Percentiles rank a stretch among this genome's conserved stretches.
Evolutionary conservation across 2,329 filamentous ascomycete species (phyloP).

Genomic region (Fonsecaea nubica): DNA sequence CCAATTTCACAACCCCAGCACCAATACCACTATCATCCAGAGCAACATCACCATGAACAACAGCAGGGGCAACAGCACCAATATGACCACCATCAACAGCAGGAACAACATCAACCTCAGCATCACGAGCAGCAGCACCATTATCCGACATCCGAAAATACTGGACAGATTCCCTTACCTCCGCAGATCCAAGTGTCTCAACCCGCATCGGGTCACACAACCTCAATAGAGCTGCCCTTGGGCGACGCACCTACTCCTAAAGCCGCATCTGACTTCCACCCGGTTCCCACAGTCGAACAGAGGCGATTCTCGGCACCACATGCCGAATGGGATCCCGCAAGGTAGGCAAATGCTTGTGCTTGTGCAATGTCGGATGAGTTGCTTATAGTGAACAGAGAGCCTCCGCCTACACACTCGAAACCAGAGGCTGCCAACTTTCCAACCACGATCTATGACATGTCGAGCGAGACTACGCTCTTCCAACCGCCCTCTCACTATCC

Average conservation of each 20-base stretch:
- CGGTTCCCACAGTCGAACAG: slow-evolving; percentile 55
- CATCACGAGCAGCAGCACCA: slow-evolving; percentile 6
- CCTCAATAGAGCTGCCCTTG: slow-evolving; percentile 52
- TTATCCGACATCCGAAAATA: slow-evolving; percentile 26
- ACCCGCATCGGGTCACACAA: slow-evolving; percentile 21
- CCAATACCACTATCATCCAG: not conserved
- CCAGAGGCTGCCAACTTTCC: slow-evolving; percentile 89
- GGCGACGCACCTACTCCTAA: slow-evolving; percentile 52
- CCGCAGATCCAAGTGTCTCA: slow-evolving; percentile 24
- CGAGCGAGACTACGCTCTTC: slow-evolving; percentile 74
- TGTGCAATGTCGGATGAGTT: slow-evolving; percentile 11
- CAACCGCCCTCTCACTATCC: slow-evolving; percentile 78
- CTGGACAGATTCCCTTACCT: slow-evolving; percentile 29
- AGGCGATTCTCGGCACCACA: slow-evolving; percentile 64
- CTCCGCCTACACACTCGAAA: slow-evolving; percentile 68
- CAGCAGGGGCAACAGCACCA: slow-evolving; percentile 14
- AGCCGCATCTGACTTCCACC: slow-evolving; percentile 51
- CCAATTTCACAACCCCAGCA: slow-evolving; percentile 4
- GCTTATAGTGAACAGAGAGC: slow-evolving; percentile 58
- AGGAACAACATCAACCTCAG: not conserved
- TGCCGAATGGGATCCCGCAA: slow-evolving; percentile 68
- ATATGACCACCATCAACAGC: not conserved
- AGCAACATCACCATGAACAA: slow-evolving; percentile 4
- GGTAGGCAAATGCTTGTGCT: slow-evolving; percentile 50
- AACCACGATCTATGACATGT: slow-evolving; percentile 80